Evolutionary conservation across 305 asterid species (phyloP).

Genomic region (Fraxinus latifolia): DNA sequence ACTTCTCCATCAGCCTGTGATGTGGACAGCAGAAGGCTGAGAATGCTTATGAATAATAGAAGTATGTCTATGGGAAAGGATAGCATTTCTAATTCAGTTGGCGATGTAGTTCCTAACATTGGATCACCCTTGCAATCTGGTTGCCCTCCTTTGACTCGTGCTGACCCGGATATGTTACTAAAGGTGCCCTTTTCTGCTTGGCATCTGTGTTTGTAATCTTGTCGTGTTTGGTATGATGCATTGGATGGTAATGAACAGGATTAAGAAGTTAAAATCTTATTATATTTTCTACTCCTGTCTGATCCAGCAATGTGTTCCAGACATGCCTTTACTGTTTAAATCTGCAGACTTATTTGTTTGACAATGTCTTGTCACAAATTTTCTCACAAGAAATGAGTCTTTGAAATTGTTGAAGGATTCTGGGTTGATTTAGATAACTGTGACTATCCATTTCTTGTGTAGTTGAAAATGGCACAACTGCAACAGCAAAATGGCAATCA

Average conservation of each 20-base stretch:
- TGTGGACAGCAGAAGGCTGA: conserved; percentile 28
- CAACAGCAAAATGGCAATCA: conserved; percentile 49
- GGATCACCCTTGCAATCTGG: conserved; percentile 86
- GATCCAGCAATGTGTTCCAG: neutral
- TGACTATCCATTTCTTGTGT: conserved; percentile 24
- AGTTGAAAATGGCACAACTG: conserved; percentile 71
- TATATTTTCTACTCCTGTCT: neutral
- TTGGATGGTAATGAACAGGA: neutral
- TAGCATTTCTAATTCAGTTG: conserved; percentile 73
- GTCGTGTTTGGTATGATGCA: neutral
- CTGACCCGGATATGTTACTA: conserved; percentile 75
- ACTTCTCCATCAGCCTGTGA: conserved; percentile 21
- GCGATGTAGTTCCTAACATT: conserved; percentile 72
- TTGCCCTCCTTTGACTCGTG: conserved; percentile 66
- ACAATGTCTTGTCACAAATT: neutral
- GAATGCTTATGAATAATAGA: conserved; percentile 17
- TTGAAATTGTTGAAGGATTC: neutral
- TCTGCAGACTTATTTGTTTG: neutral
- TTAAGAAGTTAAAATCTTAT: neutral
- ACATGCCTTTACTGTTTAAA: neutral
- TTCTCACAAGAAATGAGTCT: neutral
- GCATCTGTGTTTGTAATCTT: neutral
- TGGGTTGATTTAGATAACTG: conserved; percentile 8
- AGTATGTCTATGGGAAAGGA: conserved; percentile 38
- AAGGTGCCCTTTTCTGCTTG: conserved; percentile 47